Percentiles rank a stretch among this genome's conserved stretches.
phyloP scores from a whole-genome alignment of 352 stramenopile species.

The Thraustotheca clavata region DNA sequence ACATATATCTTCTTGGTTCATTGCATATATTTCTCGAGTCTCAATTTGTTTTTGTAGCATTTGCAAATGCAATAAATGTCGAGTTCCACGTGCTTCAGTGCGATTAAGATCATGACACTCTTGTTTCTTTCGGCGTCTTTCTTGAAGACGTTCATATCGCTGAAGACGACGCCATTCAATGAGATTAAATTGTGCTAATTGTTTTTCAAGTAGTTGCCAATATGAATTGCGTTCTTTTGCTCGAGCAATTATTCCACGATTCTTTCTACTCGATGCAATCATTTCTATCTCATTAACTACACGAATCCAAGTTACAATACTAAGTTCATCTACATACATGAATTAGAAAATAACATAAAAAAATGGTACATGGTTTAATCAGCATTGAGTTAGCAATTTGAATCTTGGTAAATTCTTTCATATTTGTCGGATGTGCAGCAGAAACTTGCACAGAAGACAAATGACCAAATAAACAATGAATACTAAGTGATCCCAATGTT shows the following conservation, averaged over 20 bases:
- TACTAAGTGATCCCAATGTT: background rate
- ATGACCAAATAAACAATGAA: conserved; percentile 14
- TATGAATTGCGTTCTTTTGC: conserved; percentile 1
- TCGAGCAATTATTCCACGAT: background rate
- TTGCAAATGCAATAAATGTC: background rate
- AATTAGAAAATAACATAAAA: background rate
- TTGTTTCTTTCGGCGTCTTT: background rate
- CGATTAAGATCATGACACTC: background rate
- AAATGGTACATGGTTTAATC: too few species aligned
- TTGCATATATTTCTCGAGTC: background rate
- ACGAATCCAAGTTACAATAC: background rate
- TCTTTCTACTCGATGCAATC: background rate
- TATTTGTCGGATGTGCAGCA: background rate
- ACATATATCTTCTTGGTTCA: background rate
- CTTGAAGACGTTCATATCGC: background rate
- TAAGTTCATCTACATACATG: background rate
- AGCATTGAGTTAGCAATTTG: too few species aligned
- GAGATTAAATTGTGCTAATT: background rate
- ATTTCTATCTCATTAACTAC: background rate
- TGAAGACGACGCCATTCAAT: background rate
- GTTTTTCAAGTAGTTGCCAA: background rate
- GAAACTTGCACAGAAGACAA: conserved; percentile 4
- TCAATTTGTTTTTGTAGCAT: background rate
- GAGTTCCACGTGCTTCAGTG: background rate
- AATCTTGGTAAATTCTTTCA: too few species aligned